Evolutionary conservation across 208 protist species (phyloP), one percentile per base, ranked within the genome.

Genomic region (Perkinsela sp.): DNA sequence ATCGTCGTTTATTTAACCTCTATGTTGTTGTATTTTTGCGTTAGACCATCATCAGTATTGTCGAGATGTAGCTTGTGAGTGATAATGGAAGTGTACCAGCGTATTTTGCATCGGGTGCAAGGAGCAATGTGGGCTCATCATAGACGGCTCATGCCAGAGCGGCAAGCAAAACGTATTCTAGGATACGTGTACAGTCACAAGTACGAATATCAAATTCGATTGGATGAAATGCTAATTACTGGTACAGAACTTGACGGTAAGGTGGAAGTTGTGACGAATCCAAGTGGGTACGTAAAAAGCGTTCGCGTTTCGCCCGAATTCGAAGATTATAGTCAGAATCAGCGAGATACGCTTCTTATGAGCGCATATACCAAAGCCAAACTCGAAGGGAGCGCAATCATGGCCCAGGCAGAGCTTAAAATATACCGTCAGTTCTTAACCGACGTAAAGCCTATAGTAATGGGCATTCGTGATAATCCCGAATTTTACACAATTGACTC

Each of bases 111-210:
- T 75, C 79, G 84, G 31, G 84, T 92, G 68, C 82, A 84, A 30
- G 87, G 87, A 29, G 84, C 87, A 29, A 72, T 92, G 30, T 92
- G 87, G 85, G 87, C 87, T 1, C 87, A 92, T 70, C 87, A 92
- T 72, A 80, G 87, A 31, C 80, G 87, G 28, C 80, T 92, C 31
- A 86, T 92, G 83, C 78, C 87, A 0, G 84, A 92, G 74, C 77
- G 87, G 0, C 87, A 92, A 74, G 88, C 88, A 68, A 84, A 92
- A 65, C 84, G 87, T 74, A 89, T 92, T 66, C 75, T 92, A 16
- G 87, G 84, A 6, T 92, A 89, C 73, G 87, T 92, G 2, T 92
- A 92, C 74, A 90, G 90, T 73, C 90, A 92, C 79, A 92, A 92
- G 75, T 92, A 92, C 77, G 87, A 92, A 75, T 79, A 92, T 65